Evolutionary conservation across 305 asterid species (phyloP).

Genomic region (Fraxinus albicans): DNA sequence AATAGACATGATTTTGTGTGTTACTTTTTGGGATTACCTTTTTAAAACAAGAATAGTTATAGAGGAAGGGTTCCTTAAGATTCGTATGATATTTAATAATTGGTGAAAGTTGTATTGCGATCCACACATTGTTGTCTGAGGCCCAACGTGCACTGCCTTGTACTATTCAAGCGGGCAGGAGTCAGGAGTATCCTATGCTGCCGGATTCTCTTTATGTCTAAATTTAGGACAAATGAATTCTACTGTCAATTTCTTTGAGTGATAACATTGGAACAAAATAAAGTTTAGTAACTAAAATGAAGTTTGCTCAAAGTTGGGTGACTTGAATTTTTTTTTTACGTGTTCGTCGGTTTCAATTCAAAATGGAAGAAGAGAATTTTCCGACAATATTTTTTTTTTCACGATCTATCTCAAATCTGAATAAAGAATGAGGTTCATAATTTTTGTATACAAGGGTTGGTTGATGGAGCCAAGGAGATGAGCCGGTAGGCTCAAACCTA

Average conservation of each 20-base stretch:
- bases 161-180: slow-evolving; percentile 28
- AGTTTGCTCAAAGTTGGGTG: background rate
- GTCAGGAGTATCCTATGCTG: slow-evolving; percentile 46
- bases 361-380: background rate
- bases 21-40: background rate
- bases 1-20: background rate
- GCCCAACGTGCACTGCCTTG: slow-evolving; percentile 35
- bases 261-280: background rate
- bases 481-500: background rate
- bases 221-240: background rate
- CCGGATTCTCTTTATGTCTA: background rate
- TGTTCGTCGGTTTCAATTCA: background rate
- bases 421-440: background rate
- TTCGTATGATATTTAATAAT: slow-evolving; percentile 20
- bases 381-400: background rate
- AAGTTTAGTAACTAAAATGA: background rate
- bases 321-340: background rate
- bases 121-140: slow-evolving; percentile 39
- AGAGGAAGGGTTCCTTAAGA: background rate
- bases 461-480: background rate
- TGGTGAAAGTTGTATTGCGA: slow-evolving; percentile 26
- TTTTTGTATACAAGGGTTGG: background rate
- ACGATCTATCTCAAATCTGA: background rate
- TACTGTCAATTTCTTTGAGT: background rate
- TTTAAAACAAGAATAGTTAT: background rate